Evolutionary conservation across 306 rosid genomes (phyloP), one percentile per base, ranked within the genome.

Genomic region (Trifolium dubium): DNA sequence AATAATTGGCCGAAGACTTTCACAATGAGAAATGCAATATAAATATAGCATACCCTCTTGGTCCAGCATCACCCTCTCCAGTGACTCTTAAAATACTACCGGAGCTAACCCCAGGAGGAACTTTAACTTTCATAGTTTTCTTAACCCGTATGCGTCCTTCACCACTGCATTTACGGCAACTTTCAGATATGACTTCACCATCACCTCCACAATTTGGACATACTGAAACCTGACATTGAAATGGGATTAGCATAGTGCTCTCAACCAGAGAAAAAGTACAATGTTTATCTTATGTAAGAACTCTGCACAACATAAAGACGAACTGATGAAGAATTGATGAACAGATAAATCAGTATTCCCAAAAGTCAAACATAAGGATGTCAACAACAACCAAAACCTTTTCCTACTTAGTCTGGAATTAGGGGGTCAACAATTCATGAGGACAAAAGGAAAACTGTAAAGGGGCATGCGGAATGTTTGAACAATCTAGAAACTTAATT

Each of bases 21-120:
- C 60, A 8, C 66, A 67, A 55, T 41, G 17, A 79, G 64, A 67
- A 63, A 62, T 32, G 19, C 17, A 67, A 74, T 54, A 77, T 35
- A 74, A 76, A 79, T 31, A 72, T 66, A 28, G 65, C 96, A 71
- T 92, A 94, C 96, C 97, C 99, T 86, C 72, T 88, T 41, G 93
- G 97, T 77, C 97, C 97, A 29, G 91, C 90, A 76, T 89, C 96
- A 69, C 97, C 99, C 83, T 94, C 99, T 80, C 99, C 92, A 56
- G 86, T 75, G 81, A 94, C 97, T 87, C 99, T 92, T 34, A 92
- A 84, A 82, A 94, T 88, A 81, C 96, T 94, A 84, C 99, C 97
- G 19, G 90, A 59, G 69, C 86, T 88, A 72, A 94, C 97, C 37
- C 97, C 99, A 0, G 97, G 92, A 75, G 99, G 99, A 79, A 94